phyloP scores from a whole-genome alignment of 768 basidiomycete species.

The Pisolithus orientalis region DNA sequence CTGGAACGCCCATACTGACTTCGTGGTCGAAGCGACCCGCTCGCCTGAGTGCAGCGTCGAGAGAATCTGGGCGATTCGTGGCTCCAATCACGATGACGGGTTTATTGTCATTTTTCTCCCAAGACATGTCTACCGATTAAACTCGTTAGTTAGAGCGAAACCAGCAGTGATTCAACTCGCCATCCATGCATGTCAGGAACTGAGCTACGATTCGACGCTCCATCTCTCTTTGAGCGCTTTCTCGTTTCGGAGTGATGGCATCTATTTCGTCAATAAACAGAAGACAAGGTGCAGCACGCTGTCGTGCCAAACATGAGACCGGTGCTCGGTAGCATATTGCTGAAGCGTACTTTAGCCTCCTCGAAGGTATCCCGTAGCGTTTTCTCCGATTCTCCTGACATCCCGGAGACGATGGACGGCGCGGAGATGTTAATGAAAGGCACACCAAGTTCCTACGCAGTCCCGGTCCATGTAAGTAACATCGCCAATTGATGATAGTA shows the following conservation, averaged over 20 bases:
- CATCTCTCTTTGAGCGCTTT: conserved; percentile 98
- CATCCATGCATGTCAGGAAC: conserved; percentile 98
- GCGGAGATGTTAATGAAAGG: conserved; percentile 95
- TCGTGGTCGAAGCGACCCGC: conserved; percentile 97
- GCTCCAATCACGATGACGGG: conserved; percentile 94
- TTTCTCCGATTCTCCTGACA: conserved; percentile 99
- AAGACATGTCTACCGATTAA: conserved; percentile 76
- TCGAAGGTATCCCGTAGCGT: conserved; percentile 94
- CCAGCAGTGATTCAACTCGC: conserved; percentile 37
- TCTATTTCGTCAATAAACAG: conserved; percentile 98
- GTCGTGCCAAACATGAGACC: background rate
- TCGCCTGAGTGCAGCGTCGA: conserved; percentile 88
- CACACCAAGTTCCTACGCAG: conserved; percentile 73
- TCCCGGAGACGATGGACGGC: conserved; percentile 92
- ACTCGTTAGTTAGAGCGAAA: background rate
- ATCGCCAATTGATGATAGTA: background rate
- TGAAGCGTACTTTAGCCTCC: conserved; percentile 73
- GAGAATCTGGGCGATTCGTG: conserved; percentile 91
- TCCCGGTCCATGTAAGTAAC: background rate
- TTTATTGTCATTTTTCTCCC: conserved; percentile 90
- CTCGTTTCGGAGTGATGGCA: conserved; percentile 94
- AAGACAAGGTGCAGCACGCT: conserved; percentile 89
- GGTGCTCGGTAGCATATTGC: background rate
- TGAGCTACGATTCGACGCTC: conserved; percentile 96
- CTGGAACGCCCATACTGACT: conserved; percentile 96